phyloP scores from a whole-genome alignment of 306 rosid genomes.

The Quercus agrifolia region DNA sequence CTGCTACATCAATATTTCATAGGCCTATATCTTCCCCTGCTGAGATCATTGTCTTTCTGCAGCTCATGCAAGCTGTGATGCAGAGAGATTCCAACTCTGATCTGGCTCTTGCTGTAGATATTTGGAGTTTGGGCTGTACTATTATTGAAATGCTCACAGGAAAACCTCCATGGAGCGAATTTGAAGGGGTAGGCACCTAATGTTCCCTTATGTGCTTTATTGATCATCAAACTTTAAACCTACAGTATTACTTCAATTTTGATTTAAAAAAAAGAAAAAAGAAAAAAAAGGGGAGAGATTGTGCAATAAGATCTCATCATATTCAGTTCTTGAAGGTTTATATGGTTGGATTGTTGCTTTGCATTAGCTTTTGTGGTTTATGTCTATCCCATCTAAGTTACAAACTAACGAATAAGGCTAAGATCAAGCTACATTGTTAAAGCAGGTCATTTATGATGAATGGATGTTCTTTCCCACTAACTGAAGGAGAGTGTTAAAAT shows the following conservation, averaged over 20 bases:
- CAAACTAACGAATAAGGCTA: too few relatives aligned
- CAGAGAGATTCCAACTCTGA: slow-evolving; percentile 76
- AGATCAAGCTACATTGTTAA: too few relatives aligned
- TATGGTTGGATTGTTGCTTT: background rate
- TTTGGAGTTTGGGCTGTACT: slow-evolving; percentile 99
- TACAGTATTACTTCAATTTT: background rate
- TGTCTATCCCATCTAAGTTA: too few relatives aligned
- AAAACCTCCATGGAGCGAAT: slow-evolving; percentile 97
- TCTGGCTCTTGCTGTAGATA: slow-evolving; percentile 85
- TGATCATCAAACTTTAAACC: background rate
- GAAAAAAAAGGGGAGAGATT: background rate
- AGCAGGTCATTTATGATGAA: too few relatives aligned
- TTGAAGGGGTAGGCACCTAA: slow-evolving; percentile 74
- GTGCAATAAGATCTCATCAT: background rate
- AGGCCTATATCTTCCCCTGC: background rate
- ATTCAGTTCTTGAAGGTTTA: background rate
- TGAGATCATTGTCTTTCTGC: slow-evolving; percentile 28
- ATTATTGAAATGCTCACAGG: slow-evolving; percentile 94
- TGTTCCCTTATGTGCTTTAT: background rate
- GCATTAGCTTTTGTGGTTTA: too few relatives aligned
- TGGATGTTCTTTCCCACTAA: too few relatives aligned
- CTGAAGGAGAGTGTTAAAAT: too few relatives aligned
- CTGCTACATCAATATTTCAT: slow-evolving; percentile 5
- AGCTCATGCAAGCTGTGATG: slow-evolving; percentile 83
- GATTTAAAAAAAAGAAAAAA: background rate